Conservation (phyloP, 495 filamentous ascomycete genomes). For the Xylaria sp. region DNA sequence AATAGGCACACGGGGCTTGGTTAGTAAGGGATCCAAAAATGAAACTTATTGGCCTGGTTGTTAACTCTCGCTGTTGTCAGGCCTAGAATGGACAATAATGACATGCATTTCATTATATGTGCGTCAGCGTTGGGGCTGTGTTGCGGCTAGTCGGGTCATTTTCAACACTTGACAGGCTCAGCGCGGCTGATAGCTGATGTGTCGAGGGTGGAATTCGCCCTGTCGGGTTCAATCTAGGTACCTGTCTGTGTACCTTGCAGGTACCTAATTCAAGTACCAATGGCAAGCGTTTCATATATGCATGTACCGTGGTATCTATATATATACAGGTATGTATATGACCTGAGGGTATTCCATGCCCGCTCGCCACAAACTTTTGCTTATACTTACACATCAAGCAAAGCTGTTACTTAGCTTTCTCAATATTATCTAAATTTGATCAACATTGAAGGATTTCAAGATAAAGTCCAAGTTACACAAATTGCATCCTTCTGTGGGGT, state of each 20-base stretch:
- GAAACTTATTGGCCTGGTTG: neutral
- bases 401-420: too few species aligned
- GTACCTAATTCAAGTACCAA: neutral
- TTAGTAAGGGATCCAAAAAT: neutral
- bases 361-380: too few species aligned
- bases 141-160: neutral
- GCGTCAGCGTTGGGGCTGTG: conserved; percentile 25
- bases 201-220: neutral
- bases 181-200: neutral
- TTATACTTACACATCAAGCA: too few species aligned
- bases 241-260: neutral
- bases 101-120: neutral
- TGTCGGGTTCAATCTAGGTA: neutral
- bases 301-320: too few species aligned
- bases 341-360: too few species aligned
- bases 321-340: too few species aligned
- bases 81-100: neutral
- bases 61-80: neutral
- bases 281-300: neutral
- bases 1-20: neutral
- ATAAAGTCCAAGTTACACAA: too few species aligned
- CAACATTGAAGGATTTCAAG: too few species aligned
- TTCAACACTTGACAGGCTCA: neutral
- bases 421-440: too few species aligned
- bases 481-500: too few species aligned